These are phyloP conservation scores for Groenewaldozyma salmanticensis DNA, from an alignment of 805 yeast species.

Conservation along the genomic window DNA sequence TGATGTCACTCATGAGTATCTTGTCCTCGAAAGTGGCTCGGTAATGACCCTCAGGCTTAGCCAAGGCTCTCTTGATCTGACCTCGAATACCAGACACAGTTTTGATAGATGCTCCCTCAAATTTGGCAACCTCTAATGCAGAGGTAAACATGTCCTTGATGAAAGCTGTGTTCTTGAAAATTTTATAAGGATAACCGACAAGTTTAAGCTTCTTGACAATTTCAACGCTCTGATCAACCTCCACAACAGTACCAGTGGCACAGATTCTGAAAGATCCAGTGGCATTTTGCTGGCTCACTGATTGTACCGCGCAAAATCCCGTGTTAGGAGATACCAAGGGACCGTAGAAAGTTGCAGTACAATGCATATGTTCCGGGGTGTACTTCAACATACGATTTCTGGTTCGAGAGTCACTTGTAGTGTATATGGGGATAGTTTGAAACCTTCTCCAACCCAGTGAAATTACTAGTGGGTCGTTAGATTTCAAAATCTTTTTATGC, in stretches of 20 bases:
- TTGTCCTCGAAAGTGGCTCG: conserved; percentile 97
- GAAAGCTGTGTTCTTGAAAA: conserved; percentile 93
- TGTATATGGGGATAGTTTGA: conserved; percentile 91
- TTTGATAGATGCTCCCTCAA: conserved; percentile 94
- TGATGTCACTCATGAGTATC: conserved; percentile 70
- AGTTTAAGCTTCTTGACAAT: conserved; percentile 92
- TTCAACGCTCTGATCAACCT: conserved; percentile 78
- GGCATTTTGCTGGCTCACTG: conserved; percentile 73
- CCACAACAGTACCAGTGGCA: conserved; percentile 94
- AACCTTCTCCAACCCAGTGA: conserved; percentile 98
- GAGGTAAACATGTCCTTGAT: conserved; percentile 93
- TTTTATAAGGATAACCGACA: conserved; percentile 90
- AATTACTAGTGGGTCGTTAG: conserved; percentile 89
- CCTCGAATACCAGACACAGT: conserved; percentile 98
- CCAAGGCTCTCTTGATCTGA: conserved; percentile 88
- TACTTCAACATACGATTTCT: conserved; percentile 96
- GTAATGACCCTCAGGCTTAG: conserved; percentile 90
- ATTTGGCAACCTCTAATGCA: conserved; percentile 89
- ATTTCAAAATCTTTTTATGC: conserved; percentile 92
- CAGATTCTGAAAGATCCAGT: conserved; percentile 89
- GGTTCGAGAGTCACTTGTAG: conserved; percentile 95
- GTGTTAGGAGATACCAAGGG: conserved; percentile 97
- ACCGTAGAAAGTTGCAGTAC: conserved; percentile 93
- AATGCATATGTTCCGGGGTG: conserved; percentile 96
- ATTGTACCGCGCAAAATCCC: conserved; percentile 90